A percentile compares a stretch with the other conserved stretches of the same genome.
phyloP scores from a whole-genome alignment of 75 land plant species.

The Chamaecyparis obtusa region DNA sequence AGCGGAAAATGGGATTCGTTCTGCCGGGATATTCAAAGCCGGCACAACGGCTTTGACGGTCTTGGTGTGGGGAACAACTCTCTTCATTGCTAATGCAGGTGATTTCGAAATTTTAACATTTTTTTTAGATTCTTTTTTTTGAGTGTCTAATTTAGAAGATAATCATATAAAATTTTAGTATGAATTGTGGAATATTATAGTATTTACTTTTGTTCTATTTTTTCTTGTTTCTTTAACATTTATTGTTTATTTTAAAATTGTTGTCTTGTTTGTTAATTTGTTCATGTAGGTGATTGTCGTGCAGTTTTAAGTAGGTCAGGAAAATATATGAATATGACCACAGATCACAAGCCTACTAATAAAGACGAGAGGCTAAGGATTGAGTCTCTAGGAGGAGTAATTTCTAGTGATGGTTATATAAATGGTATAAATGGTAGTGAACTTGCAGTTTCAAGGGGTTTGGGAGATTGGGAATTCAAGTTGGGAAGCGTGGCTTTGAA shows the following conservation, averaged over 20 bases:
- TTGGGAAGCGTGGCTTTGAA: slow-evolving; percentile 42
- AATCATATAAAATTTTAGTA: too few species aligned
- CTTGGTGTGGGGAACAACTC: slow-evolving; percentile 51
- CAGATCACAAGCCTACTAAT: slow-evolving; percentile 10
- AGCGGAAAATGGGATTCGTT: slow-evolving; percentile 39
- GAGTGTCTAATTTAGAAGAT: too few species aligned
- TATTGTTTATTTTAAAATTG: too few species aligned
- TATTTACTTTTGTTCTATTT: too few species aligned
- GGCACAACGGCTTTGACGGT: slow-evolving; percentile 85
- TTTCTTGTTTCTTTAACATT: too few species aligned
- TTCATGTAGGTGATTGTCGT: slow-evolving; percentile 20
- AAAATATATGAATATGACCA: slow-evolving; percentile 4
- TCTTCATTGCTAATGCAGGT: slow-evolving; percentile 39
- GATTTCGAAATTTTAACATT: too few species aligned
- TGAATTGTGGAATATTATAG: too few species aligned
- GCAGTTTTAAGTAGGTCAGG: slow-evolving; percentile 10
- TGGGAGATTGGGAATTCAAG: slow-evolving; percentile 84
- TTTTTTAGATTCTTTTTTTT: too few species aligned
- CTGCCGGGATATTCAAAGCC: slow-evolving; percentile 14
- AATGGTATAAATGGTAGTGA: slow-evolving; percentile 11
- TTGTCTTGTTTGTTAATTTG: too few species aligned
- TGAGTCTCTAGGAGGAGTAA: slow-evolving; percentile 10
- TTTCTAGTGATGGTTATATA: slow-evolving; percentile 5
- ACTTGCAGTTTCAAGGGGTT: slow-evolving; percentile 74
- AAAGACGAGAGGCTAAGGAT: slow-evolving; percentile 11